Evolutionary conservation across 768 basidiomycete species (phyloP).

Genomic region (Mycena belliarum): DNA sequence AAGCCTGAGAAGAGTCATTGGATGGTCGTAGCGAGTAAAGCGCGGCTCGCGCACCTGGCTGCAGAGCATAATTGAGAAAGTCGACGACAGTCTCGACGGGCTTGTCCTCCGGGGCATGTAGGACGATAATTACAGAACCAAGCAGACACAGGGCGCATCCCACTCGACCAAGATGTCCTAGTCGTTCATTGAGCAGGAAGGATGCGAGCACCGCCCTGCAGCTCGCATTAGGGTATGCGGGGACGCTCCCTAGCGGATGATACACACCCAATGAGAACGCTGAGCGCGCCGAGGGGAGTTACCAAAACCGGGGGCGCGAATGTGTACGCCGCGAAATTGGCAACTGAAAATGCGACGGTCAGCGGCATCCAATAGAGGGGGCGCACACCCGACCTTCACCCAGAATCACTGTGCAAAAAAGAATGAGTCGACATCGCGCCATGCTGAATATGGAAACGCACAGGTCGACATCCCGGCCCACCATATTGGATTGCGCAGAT

Average conservation of each 20-base stretch:
- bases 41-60: conserved; percentile 64
- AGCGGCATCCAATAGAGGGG: not conserved
- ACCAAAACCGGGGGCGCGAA: conserved; percentile 98
- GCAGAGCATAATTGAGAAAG: conserved; percentile 88
- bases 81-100: conserved; percentile 91
- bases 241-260: not conserved
- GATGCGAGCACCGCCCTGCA: conserved; percentile 90
- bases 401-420: conserved; percentile 65
- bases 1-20: conserved; percentile 64
- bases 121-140: conserved; percentile 91
- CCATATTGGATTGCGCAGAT: conserved; percentile 92
- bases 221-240: conserved; percentile 4
- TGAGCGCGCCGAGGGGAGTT: conserved; percentile 96
- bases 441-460: conserved; percentile 45
- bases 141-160: conserved; percentile 83
- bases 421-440: not conserved
- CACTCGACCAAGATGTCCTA: conserved; percentile 88
- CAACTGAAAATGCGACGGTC: conserved; percentile 44
- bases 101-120: conserved; percentile 97
- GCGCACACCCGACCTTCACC: conserved; percentile 71
- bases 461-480: conserved; percentile 94
- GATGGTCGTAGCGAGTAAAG: not conserved
- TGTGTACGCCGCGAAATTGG: conserved; percentile 94
- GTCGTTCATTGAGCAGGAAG: conserved; percentile 87
- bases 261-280: conserved; percentile 91